phyloP scores from a whole-genome alignment of 176 grass and related monocot genomes.

The Bromus sterilis region DNA sequence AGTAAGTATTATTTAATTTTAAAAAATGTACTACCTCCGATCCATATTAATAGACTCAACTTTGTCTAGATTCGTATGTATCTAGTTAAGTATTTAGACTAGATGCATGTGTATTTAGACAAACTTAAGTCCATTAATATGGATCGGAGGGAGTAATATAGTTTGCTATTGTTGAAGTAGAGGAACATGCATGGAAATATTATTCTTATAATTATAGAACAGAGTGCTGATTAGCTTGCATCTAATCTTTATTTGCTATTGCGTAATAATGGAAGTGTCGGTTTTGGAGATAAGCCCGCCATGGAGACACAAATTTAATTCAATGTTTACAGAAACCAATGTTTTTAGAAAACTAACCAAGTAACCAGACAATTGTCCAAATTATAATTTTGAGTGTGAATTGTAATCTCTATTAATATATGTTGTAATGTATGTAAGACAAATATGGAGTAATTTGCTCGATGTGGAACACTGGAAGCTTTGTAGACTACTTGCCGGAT shows the following conservation, averaged over 20 bases:
- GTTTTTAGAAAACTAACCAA: background rate
- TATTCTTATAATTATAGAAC: background rate
- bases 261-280: background rate
- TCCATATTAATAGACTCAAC: too few species aligned
- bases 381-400: background rate
- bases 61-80: too few species aligned
- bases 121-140: too few species aligned
- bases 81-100: too few species aligned
- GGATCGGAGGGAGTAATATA: too few species aligned
- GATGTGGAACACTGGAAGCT: background rate
- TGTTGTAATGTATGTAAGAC: background rate
- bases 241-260: background rate
- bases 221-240: background rate
- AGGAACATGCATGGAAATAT: background rate
- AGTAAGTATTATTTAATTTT: too few species aligned
- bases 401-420: background rate
- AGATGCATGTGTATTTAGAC: too few species aligned
- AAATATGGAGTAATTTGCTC: background rate
- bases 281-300: background rate
- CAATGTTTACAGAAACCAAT: conserved; percentile 1
- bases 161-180: background rate
- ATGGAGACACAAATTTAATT: background rate
- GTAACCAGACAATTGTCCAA: background rate
- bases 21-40: too few species aligned
- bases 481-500: background rate